Percentiles rank a stretch among this genome's conserved stretches.
phyloP scores from a whole-genome alignment of 306 rosid species.

The Herpetospermum pedunculosum region DNA sequence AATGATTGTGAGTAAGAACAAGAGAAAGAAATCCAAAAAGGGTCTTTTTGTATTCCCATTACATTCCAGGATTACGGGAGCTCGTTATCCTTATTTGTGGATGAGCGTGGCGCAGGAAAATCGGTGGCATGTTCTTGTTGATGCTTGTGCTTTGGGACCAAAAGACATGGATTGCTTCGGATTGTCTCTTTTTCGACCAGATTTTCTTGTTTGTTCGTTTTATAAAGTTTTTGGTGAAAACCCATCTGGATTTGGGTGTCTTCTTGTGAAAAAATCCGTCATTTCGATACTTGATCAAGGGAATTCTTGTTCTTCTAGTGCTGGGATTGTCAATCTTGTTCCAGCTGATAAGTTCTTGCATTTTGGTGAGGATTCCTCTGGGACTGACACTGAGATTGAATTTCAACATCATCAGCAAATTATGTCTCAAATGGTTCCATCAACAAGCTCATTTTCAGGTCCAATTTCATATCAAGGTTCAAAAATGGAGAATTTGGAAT shows the following conservation, averaged over 20 bases:
- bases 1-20: constrained; percentile 47
- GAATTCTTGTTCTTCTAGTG: constrained; percentile 19
- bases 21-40: constrained; percentile 33
- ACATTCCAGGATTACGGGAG: constrained; percentile 79
- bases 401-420: constrained; percentile 14
- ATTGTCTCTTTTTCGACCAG: constrained; percentile 70
- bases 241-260: constrained; percentile 95
- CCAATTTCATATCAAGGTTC: constrained; percentile 16
- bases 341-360: constrained; percentile 29
- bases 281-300: constrained; percentile 37
- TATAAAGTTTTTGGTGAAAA: constrained; percentile 80
- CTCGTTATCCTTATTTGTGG: constrained; percentile 85
- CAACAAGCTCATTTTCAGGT: constrained; percentile 63
- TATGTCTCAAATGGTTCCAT: background rate
- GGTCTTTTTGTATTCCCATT: constrained; percentile 84
- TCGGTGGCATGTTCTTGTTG: constrained; percentile 79
- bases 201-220: constrained; percentile 72
- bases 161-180: constrained; percentile 89
- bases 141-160: constrained; percentile 85
- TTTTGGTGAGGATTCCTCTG: constrained; percentile 39
- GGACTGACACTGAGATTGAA: constrained; percentile 31
- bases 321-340: constrained; percentile 70
- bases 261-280: constrained; percentile 63
- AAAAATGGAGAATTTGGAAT: too few relatives aligned
- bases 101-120: constrained; percentile 79